Evolutionary conservation across 345 rosid species (phyloP), one percentile per base, ranked within the genome.

Genomic region (Syzygium aqueum): DNA sequence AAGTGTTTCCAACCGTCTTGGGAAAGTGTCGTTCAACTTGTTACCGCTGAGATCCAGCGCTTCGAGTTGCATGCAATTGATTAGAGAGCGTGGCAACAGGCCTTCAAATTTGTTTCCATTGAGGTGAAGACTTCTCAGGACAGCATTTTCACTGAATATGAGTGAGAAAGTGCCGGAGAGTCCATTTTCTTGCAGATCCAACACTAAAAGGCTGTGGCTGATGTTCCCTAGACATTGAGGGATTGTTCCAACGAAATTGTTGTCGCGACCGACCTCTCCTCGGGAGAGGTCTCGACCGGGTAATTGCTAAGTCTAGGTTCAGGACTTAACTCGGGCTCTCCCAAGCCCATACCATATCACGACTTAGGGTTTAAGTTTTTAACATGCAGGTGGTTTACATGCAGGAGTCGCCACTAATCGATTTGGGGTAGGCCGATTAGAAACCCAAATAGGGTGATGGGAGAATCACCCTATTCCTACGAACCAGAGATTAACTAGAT

Each of bases 31-130:
- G 13, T 25, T 85, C 43, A 91, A 59, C 3, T 13, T 37, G 49
- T 89, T 91, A n/a, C 80, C 85, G 4, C 92, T 86, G 1, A 89
- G 53, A 86, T 90, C 86, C 3, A 90, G 13, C 10, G 78, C 88
- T 88, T 89, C 85, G 9, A 90, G 63, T 8, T 0, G 13, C 9
- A 3, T 53, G 85, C 93, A 89, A 51, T 83, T 89, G 17, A 30
- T 77, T 7, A 91, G 28, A 53, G 89, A 89, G 56, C 11, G 30
- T 12, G 90, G 91, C 22, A 91, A 53, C 11, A 54, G 57, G 27
- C 93, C 93, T 67, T 61, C 86, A 6, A 91, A 78, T 11, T 85
- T 65, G 63, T 91, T 91, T 3, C 77, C 82, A 65, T 78, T 84
- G 7, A 88, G 50, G 61, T 84, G 85, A 19, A 91, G 85, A 50